Base-by-base conservation (phyloP, 306 rosid species). In the Citrullus colocynthis region DNA sequence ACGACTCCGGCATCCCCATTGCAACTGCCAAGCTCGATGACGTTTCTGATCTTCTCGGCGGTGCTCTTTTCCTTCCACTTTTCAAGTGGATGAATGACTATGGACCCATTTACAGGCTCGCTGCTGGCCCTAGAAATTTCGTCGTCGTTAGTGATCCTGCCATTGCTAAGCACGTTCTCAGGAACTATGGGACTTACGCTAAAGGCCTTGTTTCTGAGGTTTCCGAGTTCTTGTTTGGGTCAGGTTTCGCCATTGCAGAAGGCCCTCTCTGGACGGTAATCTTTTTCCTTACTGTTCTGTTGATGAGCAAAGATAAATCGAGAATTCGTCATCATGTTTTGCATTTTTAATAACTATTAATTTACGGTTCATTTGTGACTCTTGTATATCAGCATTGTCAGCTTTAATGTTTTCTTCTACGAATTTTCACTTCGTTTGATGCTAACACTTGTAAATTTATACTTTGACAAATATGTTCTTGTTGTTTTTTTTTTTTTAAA, bases 261-360 rank as follows among this genome's bases (percentile, higher is more conserved):
- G 97, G 96, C n/a, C 82, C 91, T 6, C 93, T 94, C 44, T 94
- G 98, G 98, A 94, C 89, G 93, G 98, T 92, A 94, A 82, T 80
- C 34, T 80, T 75, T 11, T 75, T 21, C 1, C 16, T 24, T 6
- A 69, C 10, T 21, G n/a, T 45, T 9, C n/a, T 70, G 36, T 45
- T 18, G 3, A 41, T 41, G 5, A 11, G 48, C 54, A 45, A 42
- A 11, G 11, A 71, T 15, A 1, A 71, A 71, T 24, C 14, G 20
- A 32, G 4, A 51, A 51, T 73, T 73, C 16, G 3, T 51, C 18
- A 17, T 51, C 1, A 4, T 73, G n/a, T 51, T 1, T 6, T 69
- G 36, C 55, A 0, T 69, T 42, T 44, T 21, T 0, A 69, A 11
- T 69, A 18, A 18, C 49, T 65, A 18, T 37, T 65, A 39, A 17